Evolutionary conservation across 345 rosid genomes (phyloP).

Genomic region (Eucalyptus leucophloia): DNA sequence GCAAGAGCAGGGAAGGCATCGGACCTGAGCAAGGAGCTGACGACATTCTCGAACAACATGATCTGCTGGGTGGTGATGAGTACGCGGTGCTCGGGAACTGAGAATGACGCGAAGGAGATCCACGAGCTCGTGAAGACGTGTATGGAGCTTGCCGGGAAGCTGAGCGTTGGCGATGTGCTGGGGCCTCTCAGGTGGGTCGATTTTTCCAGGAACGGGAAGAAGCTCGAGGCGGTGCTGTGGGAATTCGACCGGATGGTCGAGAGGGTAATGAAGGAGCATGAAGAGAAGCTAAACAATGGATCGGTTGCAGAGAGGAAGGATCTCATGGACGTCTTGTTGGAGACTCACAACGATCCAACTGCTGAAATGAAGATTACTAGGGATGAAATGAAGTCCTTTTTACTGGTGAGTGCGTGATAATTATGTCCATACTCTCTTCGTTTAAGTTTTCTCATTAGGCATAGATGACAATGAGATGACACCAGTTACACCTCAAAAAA

Average conservation of each 20-base stretch:
- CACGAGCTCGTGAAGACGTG: slow-evolving; percentile 18
- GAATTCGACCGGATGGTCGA: slow-evolving; percentile 39
- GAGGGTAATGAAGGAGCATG: slow-evolving; percentile 43
- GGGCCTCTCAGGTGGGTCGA: slow-evolving; percentile 55
- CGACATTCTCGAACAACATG: slow-evolving; percentile 29
- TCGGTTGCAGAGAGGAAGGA: slow-evolving; percentile 8
- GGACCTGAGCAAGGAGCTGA: slow-evolving; percentile 18
- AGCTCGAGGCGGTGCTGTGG: slow-evolving; percentile 20
- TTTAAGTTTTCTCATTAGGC: too few relatives aligned
- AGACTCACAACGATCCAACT: slow-evolving; percentile 18
- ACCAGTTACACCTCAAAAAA: neutral
- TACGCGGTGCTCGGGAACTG: slow-evolving; percentile 37
- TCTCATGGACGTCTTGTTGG: slow-evolving; percentile 26
- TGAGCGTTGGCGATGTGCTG: slow-evolving; percentile 43
- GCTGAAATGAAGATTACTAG: slow-evolving; percentile 44
- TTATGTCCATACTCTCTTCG: neutral
- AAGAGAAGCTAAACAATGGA: slow-evolving; percentile 9
- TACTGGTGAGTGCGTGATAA: neutral
- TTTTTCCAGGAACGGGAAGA: slow-evolving; percentile 46
- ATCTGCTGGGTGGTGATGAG: slow-evolving; percentile 66
- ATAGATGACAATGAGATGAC: neutral
- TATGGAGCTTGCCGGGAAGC: slow-evolving; percentile 38
- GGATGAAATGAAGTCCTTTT: slow-evolving; percentile 52
- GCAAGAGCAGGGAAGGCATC: slow-evolving; percentile 8
- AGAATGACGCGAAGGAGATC: slow-evolving; percentile 30